Percentiles rank a stretch among this genome's conserved stretches.
Evolutionary conservation across 148 eudicot species (phyloP).

Genomic region (Camellia granthamiana): DNA sequence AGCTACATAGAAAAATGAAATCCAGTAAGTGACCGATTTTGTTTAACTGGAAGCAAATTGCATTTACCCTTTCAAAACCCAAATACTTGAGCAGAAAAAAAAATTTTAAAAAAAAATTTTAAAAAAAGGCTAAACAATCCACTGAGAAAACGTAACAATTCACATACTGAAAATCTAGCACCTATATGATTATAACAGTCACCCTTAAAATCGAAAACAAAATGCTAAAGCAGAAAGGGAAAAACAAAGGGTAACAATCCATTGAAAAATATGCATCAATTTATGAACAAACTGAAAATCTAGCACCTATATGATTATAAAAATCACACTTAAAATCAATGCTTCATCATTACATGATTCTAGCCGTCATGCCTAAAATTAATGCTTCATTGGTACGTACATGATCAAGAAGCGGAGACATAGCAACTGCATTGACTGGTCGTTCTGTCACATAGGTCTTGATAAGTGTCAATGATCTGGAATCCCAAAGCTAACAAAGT

Average conservation of each 20-base stretch:
- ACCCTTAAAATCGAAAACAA: background rate
- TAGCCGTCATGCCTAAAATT: background rate
- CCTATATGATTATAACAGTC: too few relatives aligned
- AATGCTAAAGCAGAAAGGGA: background rate
- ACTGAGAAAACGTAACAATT: too few relatives aligned
- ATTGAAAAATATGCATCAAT: background rate
- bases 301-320: background rate
- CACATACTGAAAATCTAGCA: too few relatives aligned
- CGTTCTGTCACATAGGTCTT: conserved; percentile 80
- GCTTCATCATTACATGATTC: background rate
- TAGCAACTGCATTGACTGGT: conserved; percentile 91
- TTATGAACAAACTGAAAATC: background rate
- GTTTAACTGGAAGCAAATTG: too few relatives aligned
- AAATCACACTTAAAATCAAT: background rate
- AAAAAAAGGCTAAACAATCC: too few relatives aligned
- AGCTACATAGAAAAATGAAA: too few relatives aligned
- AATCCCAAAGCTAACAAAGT: conserved; percentile 77
- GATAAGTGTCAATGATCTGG: conserved; percentile 63
- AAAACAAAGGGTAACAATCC: background rate
- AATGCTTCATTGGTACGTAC: conserved; percentile 38
- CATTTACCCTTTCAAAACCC: too few relatives aligned
- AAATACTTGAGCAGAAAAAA: too few relatives aligned
- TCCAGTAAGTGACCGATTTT: too few relatives aligned
- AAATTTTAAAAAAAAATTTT: too few relatives aligned
- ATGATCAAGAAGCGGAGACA: conserved; percentile 91